A percentile compares a stretch with the other conserved stretches of the same genome.
Evolutionary conservation across 108 stramenopile species (phyloP).

Genomic region (Skeletonema costatum): DNA sequence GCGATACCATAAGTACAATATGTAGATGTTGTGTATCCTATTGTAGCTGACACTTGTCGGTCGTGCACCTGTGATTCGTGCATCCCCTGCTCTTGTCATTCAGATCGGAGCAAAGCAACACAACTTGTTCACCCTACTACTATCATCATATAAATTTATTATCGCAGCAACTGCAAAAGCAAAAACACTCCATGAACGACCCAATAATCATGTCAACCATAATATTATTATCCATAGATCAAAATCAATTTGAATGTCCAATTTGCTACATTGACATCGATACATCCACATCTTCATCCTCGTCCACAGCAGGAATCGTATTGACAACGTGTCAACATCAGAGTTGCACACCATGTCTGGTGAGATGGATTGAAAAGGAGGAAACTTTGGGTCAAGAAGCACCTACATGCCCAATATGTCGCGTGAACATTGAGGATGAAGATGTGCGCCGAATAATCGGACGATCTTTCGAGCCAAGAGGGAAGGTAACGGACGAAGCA

Average conservation of each 20-base stretch:
- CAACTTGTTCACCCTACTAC: too few species aligned
- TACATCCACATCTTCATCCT: neutral
- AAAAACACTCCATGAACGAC: neutral
- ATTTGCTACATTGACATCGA: neutral
- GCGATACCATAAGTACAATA: too few species aligned
- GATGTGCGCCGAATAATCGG: slow-evolving; percentile 2
- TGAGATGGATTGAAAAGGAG: slow-evolving; percentile 24
- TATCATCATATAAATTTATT: too few species aligned
- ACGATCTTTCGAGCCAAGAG: slow-evolving; percentile 3
- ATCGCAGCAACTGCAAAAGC: too few species aligned
- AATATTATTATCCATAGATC: neutral
- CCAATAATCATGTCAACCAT: neutral
- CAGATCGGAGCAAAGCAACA: too few species aligned
- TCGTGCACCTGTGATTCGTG: too few species aligned
- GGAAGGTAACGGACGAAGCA: neutral
- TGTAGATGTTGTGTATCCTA: too few species aligned
- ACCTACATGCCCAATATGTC: slow-evolving; percentile 15
- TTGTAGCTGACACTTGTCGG: too few species aligned
- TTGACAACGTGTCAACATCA: slow-evolving; percentile 11
- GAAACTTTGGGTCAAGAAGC: slow-evolving; percentile 4
- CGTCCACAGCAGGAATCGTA: neutral
- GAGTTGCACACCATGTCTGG: slow-evolving; percentile 12
- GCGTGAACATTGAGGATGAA: slow-evolving; percentile 7
- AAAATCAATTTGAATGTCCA: neutral
- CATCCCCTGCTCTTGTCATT: too few species aligned